These are phyloP conservation scores for Populus davidiana DNA, from an alignment of 345 rosid species.

Conservation along the genomic window DNA sequence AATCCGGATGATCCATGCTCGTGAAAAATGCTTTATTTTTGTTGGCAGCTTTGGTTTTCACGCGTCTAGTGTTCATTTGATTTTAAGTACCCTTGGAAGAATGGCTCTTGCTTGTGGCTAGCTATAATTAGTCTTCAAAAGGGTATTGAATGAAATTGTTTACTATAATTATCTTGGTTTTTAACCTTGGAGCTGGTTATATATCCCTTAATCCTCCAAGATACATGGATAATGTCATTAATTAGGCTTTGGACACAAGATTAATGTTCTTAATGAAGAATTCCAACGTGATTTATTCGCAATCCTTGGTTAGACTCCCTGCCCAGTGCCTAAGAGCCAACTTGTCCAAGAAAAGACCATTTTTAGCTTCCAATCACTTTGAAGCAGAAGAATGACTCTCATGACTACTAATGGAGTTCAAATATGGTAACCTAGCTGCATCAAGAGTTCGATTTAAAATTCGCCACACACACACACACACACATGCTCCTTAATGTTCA, in stretches of 20 bases:
- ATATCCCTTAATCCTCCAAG: background rate
- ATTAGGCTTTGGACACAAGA: background rate
- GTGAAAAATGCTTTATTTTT: too few species aligned
- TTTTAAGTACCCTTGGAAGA: background rate
- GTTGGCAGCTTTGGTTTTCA: background rate
- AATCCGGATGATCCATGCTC: background rate
- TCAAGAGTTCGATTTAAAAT: too few species aligned
- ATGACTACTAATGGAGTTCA: too few species aligned
- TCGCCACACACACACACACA: too few species aligned
- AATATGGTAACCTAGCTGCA: too few species aligned
- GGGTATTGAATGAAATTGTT: background rate
- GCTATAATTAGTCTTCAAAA: background rate
- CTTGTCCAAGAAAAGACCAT: background rate
- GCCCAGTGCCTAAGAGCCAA: background rate
- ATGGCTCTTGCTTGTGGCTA: background rate
- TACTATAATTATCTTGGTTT: too few species aligned
- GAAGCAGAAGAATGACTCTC: background rate
- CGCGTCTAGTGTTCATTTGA: background rate
- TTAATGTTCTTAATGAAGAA: background rate
- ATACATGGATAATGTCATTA: background rate
- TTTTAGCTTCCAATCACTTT: background rate
- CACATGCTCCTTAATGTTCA: background rate
- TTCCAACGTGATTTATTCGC: background rate
- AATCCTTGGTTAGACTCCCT: too few species aligned
- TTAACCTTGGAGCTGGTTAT: background rate